A percentile compares a stretch with the other conserved stretches of the same genome.
phyloP scores from a whole-genome alignment of 2,329 filamentous ascomycete species.

The Pyrenophora tritici-repentis region DNA sequence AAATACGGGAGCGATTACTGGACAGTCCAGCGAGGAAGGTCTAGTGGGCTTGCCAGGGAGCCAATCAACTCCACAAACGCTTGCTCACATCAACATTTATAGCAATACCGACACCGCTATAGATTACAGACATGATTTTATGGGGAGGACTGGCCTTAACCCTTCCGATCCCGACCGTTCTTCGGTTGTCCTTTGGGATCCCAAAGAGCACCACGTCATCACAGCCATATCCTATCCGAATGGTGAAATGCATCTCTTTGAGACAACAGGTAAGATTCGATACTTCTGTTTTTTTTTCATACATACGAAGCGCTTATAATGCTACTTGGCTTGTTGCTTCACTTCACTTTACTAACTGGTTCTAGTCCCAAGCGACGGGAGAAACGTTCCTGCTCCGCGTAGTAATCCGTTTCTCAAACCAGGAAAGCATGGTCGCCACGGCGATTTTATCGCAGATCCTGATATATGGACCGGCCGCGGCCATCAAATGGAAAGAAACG shows the following conservation, averaged over 20 bases:
- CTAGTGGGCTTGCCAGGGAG: slow-evolving; percentile 12
- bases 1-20: neutral
- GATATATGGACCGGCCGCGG: slow-evolving; percentile 26
- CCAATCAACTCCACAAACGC: slow-evolving; percentile 13
- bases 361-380: neutral
- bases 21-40: neutral
- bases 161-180: slow-evolving; percentile 1
- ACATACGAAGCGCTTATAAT: no score
- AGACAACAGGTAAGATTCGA: slow-evolving; percentile 4
- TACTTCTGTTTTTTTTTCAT: no score
- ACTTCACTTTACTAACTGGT: neutral
- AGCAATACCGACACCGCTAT: neutral
- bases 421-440: slow-evolving; percentile 28
- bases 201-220: slow-evolving; percentile 1
- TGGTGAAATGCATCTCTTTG: slow-evolving; percentile 1
- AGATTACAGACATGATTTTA: neutral
- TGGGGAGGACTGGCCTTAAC: neutral
- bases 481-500: slow-evolving; percentile 16
- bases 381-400: neutral
- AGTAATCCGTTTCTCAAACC: slow-evolving; percentile 23
- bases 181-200: neutral
- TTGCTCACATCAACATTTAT: neutral
- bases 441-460: slow-evolving; percentile 22
- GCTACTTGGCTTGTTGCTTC: neutral
- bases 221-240: slow-evolving; percentile 2